Conservation (phyloP, 2,329 filamentous ascomycete species). For the Penicillium sp. region DNA sequence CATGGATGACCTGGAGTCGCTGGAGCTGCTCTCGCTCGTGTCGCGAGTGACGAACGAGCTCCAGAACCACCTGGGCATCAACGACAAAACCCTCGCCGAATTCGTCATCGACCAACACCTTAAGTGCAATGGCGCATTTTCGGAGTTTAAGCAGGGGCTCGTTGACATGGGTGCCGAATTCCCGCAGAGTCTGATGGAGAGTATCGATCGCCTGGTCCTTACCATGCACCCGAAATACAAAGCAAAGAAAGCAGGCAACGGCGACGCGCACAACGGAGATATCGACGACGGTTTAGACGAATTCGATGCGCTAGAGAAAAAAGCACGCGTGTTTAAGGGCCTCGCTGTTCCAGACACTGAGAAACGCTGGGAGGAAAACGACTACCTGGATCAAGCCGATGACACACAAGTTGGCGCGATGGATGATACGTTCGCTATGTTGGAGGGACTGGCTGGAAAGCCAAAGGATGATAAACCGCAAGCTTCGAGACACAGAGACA, state of each 20-base stretch:
- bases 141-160: slow-evolving; percentile 75
- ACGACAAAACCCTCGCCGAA: slow-evolving; percentile 92
- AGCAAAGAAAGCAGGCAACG: slow-evolving; percentile 44
- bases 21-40: slow-evolving; percentile 91
- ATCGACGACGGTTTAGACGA: slow-evolving; percentile 46
- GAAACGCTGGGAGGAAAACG: slow-evolving; percentile 54
- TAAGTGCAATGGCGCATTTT: slow-evolving; percentile 64
- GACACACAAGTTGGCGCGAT: slow-evolving; percentile 64
- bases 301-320: slow-evolving; percentile 60
- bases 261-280: slow-evolving; percentile 38
- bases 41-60: slow-evolving; percentile 93
- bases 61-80: slow-evolving; percentile 88
- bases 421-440: slow-evolving; percentile 86
- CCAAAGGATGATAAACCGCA: slow-evolving; percentile 43
- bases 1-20: slow-evolving; percentile 89
- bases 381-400: slow-evolving; percentile 35
- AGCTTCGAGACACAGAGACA: slow-evolving; percentile 33
- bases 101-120: slow-evolving; percentile 90
- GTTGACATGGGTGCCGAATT: slow-evolving; percentile 78
- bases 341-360: slow-evolving; percentile 81
- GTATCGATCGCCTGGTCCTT: slow-evolving; percentile 81
- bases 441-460: slow-evolving; percentile 82
- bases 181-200: slow-evolving; percentile 82
- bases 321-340: slow-evolving; percentile 86
- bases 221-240: slow-evolving; percentile 93